Evolutionary conservation across 805 yeast species (phyloP), one percentile per base, ranked within the genome.

Genomic region (Lipomyces starkeyi): DNA sequence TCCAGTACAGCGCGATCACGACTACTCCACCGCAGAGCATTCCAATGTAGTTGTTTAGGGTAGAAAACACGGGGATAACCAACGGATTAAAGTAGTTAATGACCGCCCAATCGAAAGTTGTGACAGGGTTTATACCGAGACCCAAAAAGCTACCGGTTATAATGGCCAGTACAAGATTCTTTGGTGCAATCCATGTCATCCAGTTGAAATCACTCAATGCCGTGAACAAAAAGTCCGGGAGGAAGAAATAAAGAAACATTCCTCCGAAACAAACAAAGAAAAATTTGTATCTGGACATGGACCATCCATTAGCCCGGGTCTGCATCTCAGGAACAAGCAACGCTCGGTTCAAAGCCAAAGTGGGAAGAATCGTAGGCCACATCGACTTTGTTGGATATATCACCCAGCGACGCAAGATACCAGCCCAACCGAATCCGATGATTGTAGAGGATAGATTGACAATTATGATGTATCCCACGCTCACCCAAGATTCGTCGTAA

Each of bases 351-450:
- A 86, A 74, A 22, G 86, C 84, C 43, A 85, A 67, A 0, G 83
- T 77, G 22, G 88, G 87, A 65, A 85, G 74, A 2, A 80, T 65
- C 0, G 83, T 79, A 52, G 87, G 88, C 90, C 90, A 87, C 47
- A 87, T 75, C 71, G 87, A 85, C 47, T 85, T 80, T 17, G 87
- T 83, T 13, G 91, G 89, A 71, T 85, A 84, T 9, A 87, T 82
- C 1, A 82, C 82, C 58, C 88, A 84, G 66, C 85, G 83, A 74
- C 89, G 82, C 82, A 88, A 81, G 25, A 88, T 75, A 59, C 89
- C 88, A 7, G 91, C 90, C 75, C 88, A 83, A 0, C 90, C 88
- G 73, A 87, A 84, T 27, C 92, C 93, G 71, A 88, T 78, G 69
- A 85, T 84, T 73, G 87, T 89, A 2, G 89, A 82, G 1, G 88